Conservation (phyloP, 139 green algal genomes). For the Chlorella vulgaris region DNA sequence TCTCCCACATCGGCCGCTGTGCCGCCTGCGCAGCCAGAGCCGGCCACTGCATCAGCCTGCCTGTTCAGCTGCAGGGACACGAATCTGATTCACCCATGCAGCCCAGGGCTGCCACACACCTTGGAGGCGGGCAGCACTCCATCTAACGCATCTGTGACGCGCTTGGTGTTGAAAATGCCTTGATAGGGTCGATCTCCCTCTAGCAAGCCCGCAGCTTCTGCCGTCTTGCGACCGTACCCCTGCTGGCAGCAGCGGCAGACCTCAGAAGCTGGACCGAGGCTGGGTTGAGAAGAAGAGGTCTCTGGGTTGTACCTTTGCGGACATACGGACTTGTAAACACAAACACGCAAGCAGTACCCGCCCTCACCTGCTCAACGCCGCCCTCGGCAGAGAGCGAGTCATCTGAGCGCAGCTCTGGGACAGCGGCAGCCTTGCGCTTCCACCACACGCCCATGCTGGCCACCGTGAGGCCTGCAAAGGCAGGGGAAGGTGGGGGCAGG, state of each 20-base stretch:
- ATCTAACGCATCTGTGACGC: background rate
- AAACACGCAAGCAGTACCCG: too few relatives aligned
- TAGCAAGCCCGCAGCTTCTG: background rate
- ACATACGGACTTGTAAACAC: too few relatives aligned
- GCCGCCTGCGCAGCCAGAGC: too few relatives aligned
- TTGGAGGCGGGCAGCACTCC: conserved; percentile 27
- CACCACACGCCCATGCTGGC: conserved; percentile 19
- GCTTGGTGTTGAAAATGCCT: background rate
- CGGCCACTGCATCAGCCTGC: background rate
- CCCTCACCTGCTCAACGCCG: too few relatives aligned
- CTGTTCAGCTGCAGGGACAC: too few relatives aligned
- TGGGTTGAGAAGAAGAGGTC: too few relatives aligned
- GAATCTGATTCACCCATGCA: background rate
- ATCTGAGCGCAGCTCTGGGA: conserved; percentile 3
- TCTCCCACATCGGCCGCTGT: too few relatives aligned
- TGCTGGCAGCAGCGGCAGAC: too few relatives aligned
- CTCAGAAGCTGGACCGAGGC: too few relatives aligned
- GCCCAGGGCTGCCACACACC: background rate
- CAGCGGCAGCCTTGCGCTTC: conserved; percentile 3
- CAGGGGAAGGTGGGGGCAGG: background rate
- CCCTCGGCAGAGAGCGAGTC: background rate
- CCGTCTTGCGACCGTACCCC: conserved; percentile 3
- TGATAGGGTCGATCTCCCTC: conserved; percentile 14
- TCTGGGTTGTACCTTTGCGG: too few relatives aligned
- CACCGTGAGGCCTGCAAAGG: background rate